phyloP scores from a whole-genome alignment of 140 eudicot species.

The Ambrosia hybrid region DNA sequence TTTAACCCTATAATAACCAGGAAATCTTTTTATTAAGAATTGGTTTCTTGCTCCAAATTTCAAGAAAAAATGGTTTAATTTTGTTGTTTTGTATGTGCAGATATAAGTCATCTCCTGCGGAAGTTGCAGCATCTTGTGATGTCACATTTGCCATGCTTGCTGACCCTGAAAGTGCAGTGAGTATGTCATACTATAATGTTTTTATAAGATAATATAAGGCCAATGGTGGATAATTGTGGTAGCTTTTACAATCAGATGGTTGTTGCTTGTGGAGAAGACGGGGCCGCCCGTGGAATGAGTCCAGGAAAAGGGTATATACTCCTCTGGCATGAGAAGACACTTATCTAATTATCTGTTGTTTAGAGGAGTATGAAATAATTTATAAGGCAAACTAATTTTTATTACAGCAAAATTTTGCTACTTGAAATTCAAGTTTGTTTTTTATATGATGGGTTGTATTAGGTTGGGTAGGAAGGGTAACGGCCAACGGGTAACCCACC shows the following conservation, averaged over 20 bases:
- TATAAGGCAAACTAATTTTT: neutral
- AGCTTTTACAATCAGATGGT: constrained; percentile 46
- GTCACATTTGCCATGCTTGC: constrained; percentile 98
- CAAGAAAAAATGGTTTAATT: neutral
- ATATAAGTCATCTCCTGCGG: constrained; percentile 76
- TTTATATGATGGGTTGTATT: neutral
- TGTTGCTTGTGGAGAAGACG: constrained; percentile 88
- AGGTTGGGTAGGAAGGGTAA: neutral
- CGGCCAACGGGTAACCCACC: neutral
- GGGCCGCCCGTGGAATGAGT: constrained; percentile 89
- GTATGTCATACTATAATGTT: constrained; percentile 39
- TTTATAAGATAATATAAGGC: neutral
- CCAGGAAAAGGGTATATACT: constrained; percentile 83
- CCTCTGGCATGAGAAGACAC: neutral
- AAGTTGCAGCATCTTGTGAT: constrained; percentile 94
- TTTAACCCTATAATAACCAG: neutral
- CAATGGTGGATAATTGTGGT: constrained; percentile 19
- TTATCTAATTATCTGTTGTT: neutral
- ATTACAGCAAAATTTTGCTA: neutral
- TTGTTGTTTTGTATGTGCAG: constrained; percentile 39
- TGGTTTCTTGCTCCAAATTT: neutral
- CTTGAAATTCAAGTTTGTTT: neutral
- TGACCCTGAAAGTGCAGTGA: constrained; percentile 98
- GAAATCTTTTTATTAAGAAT: neutral
- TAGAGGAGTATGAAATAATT: constrained; percentile 9